These are phyloP conservation scores for Zygosaccharomyces lentus DNA, from an alignment of 805 yeast species.

Conservation along the genomic window DNA sequence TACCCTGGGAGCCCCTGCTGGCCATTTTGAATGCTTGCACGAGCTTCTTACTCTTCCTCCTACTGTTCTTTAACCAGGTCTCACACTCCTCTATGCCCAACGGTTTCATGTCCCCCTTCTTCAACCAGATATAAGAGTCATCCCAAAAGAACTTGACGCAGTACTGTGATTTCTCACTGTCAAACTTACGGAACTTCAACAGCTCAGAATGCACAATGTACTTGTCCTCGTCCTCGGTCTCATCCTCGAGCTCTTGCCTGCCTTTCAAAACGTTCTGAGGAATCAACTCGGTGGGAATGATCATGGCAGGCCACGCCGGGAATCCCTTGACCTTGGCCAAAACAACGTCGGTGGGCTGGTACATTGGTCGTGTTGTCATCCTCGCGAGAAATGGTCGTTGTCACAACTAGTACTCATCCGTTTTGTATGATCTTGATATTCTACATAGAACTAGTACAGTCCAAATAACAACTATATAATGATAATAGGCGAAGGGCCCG, in stretches of 20 bases:
- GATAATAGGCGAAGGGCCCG: background rate
- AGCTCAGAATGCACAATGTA: conserved; percentile 24
- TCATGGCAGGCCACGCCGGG: conserved; percentile 90
- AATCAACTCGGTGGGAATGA: conserved; percentile 54
- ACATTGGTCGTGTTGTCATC: conserved; percentile 11
- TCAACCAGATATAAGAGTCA: conserved; percentile 35
- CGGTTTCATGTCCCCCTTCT: conserved; percentile 22
- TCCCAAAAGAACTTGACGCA: conserved; percentile 36
- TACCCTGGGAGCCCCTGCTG: conserved; percentile 35
- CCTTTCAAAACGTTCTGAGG: conserved; percentile 51
- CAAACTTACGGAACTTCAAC: conserved; percentile 26
- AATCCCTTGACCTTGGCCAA: conserved; percentile 82
- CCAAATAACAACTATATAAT: conserved; percentile 6
- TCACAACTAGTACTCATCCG: background rate
- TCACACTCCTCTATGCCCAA: conserved; percentile 23
- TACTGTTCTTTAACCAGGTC: conserved; percentile 20
- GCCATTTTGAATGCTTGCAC: conserved; percentile 50
- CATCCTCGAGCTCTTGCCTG: conserved; percentile 15
- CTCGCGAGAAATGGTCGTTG: background rate
- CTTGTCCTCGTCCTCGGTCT: conserved; percentile 14
- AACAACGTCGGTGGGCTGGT: conserved; percentile 51
- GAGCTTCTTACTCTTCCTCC: conserved; percentile 51
- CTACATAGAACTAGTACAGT: conserved; percentile 5
- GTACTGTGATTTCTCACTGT: conserved; percentile 18
- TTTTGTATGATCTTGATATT: conserved; percentile 3